Conservation (phyloP, 2,329 filamentous ascomycete species). For the Fusarium foetens region DNA sequence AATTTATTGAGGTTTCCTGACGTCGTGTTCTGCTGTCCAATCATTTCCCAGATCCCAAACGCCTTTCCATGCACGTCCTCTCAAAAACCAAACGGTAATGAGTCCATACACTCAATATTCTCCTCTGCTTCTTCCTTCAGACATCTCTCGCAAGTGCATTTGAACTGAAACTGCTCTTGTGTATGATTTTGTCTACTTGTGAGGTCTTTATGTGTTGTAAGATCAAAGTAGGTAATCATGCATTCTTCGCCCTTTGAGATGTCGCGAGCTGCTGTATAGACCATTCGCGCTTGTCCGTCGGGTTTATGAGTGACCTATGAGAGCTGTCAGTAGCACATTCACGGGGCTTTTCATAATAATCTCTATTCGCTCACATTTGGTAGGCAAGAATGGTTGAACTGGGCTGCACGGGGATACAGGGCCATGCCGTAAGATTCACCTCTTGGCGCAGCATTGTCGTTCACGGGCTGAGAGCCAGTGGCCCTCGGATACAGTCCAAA, state of each 20-base stretch:
- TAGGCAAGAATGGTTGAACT: constrained; percentile 46
- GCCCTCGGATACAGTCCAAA: constrained; percentile 43
- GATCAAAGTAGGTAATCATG: constrained; percentile 45
- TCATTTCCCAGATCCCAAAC: not conserved
- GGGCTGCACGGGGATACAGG: constrained; percentile 44
- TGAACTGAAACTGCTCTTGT: constrained; percentile 41
- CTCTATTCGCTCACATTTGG: constrained; percentile 40
- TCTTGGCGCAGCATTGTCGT: constrained; percentile 14
- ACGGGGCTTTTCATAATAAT: rapidly evolving
- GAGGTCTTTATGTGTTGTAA: constrained; percentile 24
- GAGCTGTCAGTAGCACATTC: not conserved
- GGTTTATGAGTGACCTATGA: constrained; percentile 42
- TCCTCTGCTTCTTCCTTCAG: constrained; percentile 37
- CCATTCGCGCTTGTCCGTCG: constrained; percentile 39
- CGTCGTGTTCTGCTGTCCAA: rapidly evolving
- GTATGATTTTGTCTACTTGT: constrained; percentile 30
- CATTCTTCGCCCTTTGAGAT: constrained; percentile 42
- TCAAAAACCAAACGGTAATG: constrained; percentile 33
- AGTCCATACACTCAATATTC: constrained; percentile 37
- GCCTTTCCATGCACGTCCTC: not conserved
- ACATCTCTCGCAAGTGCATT: constrained; percentile 42
- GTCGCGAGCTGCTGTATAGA: constrained; percentile 42
- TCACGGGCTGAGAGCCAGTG: constrained; percentile 36
- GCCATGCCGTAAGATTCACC: constrained; percentile 43
- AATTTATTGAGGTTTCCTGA: rapidly evolving